These are phyloP conservation scores for Orbilia ellipsospora DNA, from an alignment of 2,329 filamentous ascomycete genomes.

Conservation along the genomic window DNA sequence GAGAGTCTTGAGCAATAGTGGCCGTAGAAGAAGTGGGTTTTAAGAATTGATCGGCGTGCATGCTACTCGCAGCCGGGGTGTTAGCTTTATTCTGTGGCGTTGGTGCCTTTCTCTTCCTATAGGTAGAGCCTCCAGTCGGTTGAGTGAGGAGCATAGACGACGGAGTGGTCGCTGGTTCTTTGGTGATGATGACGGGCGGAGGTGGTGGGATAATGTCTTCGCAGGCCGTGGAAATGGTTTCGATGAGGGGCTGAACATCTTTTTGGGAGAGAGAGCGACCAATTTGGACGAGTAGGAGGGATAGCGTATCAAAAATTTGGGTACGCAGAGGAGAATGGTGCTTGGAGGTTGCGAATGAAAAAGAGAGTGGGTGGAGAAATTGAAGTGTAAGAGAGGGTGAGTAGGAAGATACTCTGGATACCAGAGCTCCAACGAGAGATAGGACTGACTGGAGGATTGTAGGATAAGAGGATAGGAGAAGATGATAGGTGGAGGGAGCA, in stretches of 20 bases:
- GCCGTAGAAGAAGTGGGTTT: constrained; percentile 18
- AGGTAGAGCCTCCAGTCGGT: constrained; percentile 33
- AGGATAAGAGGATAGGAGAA: constrained; percentile 27
- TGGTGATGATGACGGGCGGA: constrained; percentile 42
- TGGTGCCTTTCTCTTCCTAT: constrained; percentile 48
- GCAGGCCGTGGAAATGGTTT: constrained; percentile 26
- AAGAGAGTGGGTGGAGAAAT: constrained; percentile 42
- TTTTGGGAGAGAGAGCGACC: constrained; percentile 32
- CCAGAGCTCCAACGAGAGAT: constrained; percentile 3
- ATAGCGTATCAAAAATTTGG: constrained; percentile 20
- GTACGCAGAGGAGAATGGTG: constrained; percentile 14
- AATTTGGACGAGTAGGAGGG: constrained; percentile 22
- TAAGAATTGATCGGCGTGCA: constrained; percentile 57
- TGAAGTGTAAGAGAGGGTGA: constrained; percentile 39
- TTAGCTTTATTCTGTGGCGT: constrained; percentile 54
- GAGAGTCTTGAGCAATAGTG: constrained; percentile 4
- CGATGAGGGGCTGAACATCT: constrained; percentile 22
- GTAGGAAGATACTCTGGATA: constrained; percentile 11
- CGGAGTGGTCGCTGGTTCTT: constrained; percentile 29
- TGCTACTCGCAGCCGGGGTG: constrained; percentile 46
- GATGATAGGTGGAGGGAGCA: constrained; percentile 29
- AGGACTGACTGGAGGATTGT: constrained; percentile 10
- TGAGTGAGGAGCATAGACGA: constrained; percentile 45
- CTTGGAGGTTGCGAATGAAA: constrained; percentile 25
- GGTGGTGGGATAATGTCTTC: constrained; percentile 51